Evolutionary conservation across 352 stramenopile genomes (phyloP).

Genomic region (Globisporangium solare): DNA sequence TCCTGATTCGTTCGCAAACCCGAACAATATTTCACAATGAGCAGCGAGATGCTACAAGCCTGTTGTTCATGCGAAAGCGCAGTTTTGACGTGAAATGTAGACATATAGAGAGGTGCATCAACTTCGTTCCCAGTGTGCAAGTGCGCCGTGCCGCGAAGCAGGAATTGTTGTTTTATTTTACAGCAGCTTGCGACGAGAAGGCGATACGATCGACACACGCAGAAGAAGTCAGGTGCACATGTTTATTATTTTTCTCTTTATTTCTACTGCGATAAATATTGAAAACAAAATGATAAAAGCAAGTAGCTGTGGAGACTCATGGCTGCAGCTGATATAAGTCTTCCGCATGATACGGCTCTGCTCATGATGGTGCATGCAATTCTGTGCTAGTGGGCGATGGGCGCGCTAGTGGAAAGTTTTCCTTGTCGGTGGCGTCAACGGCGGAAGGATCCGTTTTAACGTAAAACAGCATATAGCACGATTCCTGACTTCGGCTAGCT

Average conservation of each 20-base stretch:
- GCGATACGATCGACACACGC: not conserved
- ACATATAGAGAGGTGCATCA: conserved; percentile 1
- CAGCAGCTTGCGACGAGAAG: not conserved
- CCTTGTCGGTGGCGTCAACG: conserved; percentile 36
- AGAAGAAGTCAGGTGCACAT: conserved; percentile 7
- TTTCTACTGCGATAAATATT: not conserved
- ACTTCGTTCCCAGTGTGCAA: not conserved
- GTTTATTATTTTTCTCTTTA: conserved; percentile 8
- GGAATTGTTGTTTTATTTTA: not conserved
- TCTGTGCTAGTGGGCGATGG: not conserved
- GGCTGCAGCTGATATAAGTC: not conserved
- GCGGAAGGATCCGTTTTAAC: conserved; percentile 31
- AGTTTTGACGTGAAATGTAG: conserved; percentile 13
- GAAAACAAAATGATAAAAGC: not conserved
- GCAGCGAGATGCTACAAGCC: not conserved
- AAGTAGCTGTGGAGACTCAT: not conserved
- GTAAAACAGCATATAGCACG: conserved; percentile 89
- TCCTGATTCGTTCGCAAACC: conserved; percentile 61
- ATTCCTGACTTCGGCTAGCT: conserved; percentile 74
- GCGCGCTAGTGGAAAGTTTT: conserved; percentile 42
- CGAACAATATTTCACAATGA: conserved; percentile 61
- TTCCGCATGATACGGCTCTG: not conserved
- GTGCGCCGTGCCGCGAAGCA: not conserved
- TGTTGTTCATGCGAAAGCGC: not conserved
- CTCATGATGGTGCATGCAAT: not conserved